Evolutionary conservation across 441 rosid species (phyloP).

Genomic region (Euphorbia corollata): DNA sequence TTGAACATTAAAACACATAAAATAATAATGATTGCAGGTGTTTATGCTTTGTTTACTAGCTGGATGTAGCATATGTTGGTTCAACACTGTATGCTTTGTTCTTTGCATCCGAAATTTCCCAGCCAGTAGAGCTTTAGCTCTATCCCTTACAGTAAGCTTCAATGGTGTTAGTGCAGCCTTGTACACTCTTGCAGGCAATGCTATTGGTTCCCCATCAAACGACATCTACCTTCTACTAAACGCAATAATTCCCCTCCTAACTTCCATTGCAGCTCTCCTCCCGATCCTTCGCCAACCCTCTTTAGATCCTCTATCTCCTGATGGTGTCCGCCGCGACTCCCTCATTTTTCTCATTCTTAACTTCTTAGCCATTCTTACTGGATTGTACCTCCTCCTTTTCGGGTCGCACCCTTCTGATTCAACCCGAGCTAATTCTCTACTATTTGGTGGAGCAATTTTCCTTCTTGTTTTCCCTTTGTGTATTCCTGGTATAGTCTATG

Average conservation of each 20-base stretch:
- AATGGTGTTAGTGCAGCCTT: constrained; percentile 91
- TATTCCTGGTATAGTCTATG: constrained; percentile 72
- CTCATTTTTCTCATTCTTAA: constrained; percentile 62
- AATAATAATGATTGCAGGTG: constrained; percentile 38
- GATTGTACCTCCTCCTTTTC: constrained; percentile 65
- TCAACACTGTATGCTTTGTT: constrained; percentile 92
- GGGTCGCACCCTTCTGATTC: constrained; percentile 31
- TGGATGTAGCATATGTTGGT: constrained; percentile 94
- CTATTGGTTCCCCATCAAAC: constrained; percentile 48
- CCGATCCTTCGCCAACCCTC: constrained; percentile 86
- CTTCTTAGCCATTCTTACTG: constrained; percentile 56
- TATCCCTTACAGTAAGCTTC: constrained; percentile 86
- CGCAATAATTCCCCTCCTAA: constrained; percentile 59
- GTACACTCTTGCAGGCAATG: constrained; percentile 64
- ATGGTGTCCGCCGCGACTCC: constrained; percentile 63
- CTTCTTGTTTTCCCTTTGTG: constrained; percentile 64
- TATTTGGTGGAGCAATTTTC: constrained; percentile 62
- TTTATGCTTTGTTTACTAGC: constrained; percentile 75
- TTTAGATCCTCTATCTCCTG: constrained; percentile 62
- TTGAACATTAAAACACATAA: no score
- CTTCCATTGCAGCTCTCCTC: constrained; percentile 48
- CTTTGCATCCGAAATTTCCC: constrained; percentile 84
- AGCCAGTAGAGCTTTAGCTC: constrained; percentile 61
- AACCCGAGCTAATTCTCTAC: constrained; percentile 38
- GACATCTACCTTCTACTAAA: constrained; percentile 68